Evolutionary conservation across 192 early-diverging fungal species (phyloP), one percentile per base, ranked within the genome.

Genomic region (Pecoramyces ruminantium): DNA sequence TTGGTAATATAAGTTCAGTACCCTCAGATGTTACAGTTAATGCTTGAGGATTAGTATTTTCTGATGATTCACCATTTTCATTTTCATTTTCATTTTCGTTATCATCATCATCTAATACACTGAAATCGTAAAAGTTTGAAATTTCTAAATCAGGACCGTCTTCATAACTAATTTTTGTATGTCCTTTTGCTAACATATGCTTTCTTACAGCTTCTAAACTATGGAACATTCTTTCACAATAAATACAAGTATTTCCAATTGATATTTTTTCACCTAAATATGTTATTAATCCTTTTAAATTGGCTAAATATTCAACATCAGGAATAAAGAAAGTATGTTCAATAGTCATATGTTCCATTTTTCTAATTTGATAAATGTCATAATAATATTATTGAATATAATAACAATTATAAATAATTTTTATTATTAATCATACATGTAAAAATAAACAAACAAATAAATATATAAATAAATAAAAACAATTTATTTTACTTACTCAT

Each of bases 171-270:
- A 99, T 95, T 88, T 95, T 97, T 84, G 94, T 95, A 85, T 98
- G 98, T n/a, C 96, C 96, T 88, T 97, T 98, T 85, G 94, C 93
- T 78, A 90, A 85, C 98, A 99, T 99, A 83, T 99, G 98, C 80
- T 88, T 90, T 79, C 95, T 86, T 27, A 98, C 96, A 38, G 97
- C 94, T 80, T 97, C 97, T 77, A 96, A 82, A 27, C 86, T 83
- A 82, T 34, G 30, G 30, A 34, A 34, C 30, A 34, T 34, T 34
- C 11, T 34, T 82, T 96, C 95, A 87, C 98, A 99, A 87, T 91
- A 95, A 42, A 99, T 83, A 84, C 98, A 99, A 17, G 95, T 90
- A 87, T 99, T 97, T 80, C 92, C 96, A n/a, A 99, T 93, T 27
- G 92, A 90, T 81, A 99, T 90, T 87, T 98, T 98, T 83, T 98